phyloP scores from a whole-genome alignment of 257 asterid genomes.

The Solanum pimpinellifolium region DNA sequence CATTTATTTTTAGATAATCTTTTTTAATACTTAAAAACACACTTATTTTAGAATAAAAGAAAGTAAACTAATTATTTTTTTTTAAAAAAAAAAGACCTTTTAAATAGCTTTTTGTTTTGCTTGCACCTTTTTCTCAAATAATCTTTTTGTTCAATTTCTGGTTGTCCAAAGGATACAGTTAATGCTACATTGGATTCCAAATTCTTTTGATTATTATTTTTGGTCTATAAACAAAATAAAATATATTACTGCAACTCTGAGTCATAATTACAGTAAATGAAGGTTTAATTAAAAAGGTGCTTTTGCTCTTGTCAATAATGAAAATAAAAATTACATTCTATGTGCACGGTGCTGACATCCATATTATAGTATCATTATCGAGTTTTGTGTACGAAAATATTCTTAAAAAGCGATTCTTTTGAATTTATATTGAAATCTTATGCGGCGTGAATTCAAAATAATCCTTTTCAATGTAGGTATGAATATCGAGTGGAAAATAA shows the following conservation, averaged over 20 bases:
- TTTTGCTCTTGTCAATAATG: neutral
- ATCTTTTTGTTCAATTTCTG: neutral
- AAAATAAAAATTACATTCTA: neutral
- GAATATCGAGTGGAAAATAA: accelerated
- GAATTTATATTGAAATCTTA: accelerated
- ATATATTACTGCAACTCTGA: neutral
- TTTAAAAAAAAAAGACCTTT: neutral
- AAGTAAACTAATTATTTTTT: neutral
- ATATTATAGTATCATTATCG: neutral
- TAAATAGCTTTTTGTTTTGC: neutral
- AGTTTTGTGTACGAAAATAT: no score
- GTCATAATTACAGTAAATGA: neutral
- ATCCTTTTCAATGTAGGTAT: accelerated
- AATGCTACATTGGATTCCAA: neutral
- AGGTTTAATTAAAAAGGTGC: neutral
- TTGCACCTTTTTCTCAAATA: neutral
- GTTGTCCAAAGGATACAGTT: neutral
- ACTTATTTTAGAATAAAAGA: neutral
- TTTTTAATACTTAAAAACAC: neutral
- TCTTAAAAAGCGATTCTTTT: accelerated
- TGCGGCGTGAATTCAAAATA: no score
- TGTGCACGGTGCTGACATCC: neutral
- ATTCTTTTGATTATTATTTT: neutral
- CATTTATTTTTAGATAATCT: neutral
- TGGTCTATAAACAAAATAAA: neutral